A percentile compares a stretch with the other conserved stretches of the same genome.
Conservation (phyloP, 768 basidiomycete species). For the Rhizopogon roseolus region DNA sequence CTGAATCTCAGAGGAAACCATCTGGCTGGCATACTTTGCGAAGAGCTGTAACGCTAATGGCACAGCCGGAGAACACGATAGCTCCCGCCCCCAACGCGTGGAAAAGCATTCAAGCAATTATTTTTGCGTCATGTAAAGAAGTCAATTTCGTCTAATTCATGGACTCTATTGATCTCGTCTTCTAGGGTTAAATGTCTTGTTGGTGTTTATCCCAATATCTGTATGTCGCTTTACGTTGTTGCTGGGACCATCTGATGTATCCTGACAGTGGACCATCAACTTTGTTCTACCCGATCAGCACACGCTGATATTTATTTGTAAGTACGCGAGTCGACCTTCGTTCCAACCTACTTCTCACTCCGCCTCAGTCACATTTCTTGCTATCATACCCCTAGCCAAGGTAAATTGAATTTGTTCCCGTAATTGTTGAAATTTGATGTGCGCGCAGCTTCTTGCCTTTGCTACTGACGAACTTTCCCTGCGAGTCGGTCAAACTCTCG, state of each 20-base stretch:
- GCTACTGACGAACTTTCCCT: constrained; percentile 86
- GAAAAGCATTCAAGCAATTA: constrained; percentile 48
- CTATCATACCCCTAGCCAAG: constrained; percentile 86
- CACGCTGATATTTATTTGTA: constrained; percentile 75
- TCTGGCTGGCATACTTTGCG: not conserved
- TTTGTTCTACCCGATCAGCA: constrained; percentile 48
- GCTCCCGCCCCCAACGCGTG: constrained; percentile 40
- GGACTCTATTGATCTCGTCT: constrained; percentile 3
- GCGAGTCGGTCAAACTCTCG: constrained; percentile 78
- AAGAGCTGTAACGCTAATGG: constrained; percentile 25
- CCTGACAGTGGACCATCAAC: constrained; percentile 63
- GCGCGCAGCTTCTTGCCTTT: constrained; percentile 63
- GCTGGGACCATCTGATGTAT: not conserved
- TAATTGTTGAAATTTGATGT: not conserved
- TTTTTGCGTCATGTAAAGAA: constrained; percentile 49
- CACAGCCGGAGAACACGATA: constrained; percentile 28
- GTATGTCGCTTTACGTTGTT: constrained; percentile 29
- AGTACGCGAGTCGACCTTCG: constrained; percentile 15
- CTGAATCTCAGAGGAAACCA: not conserved
- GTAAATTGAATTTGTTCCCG: constrained; percentile 24
- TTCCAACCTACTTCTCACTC: not conserved
- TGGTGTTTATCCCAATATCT: constrained; percentile 69
- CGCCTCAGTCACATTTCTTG: constrained; percentile 64
- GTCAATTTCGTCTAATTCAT: not conserved
- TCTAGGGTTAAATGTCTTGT: constrained; percentile 63